A percentile compares a stretch with the other conserved stretches of the same genome.
These are phyloP conservation scores for Basidiobolus meristosporus DNA, from an alignment of 371 early-diverging fungal species.

Conservation along the genomic window DNA sequence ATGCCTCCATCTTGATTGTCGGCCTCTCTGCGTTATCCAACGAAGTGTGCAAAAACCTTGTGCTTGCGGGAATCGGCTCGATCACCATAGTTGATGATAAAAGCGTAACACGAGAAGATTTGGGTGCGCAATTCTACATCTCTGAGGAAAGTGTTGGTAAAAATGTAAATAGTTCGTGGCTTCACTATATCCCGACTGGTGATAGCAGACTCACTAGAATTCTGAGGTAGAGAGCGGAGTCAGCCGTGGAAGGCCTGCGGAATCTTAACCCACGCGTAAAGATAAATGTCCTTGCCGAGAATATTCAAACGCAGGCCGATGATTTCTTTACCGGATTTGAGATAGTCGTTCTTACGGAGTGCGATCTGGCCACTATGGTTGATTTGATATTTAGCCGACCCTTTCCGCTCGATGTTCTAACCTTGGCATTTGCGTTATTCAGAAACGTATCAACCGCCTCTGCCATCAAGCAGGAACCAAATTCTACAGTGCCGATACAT, in stretches of 20 bases:
- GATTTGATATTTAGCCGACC: too few species aligned
- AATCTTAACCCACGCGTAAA: constrained; percentile 56
- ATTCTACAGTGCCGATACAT: constrained; percentile 42
- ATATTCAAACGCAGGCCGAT: constrained; percentile 17
- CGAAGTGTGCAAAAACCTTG: constrained; percentile 81
- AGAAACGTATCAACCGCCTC: too few species aligned
- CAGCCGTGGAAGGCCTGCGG: constrained; percentile 25
- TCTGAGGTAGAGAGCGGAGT: constrained; percentile 29
- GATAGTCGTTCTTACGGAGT: too few species aligned
- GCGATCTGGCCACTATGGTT: too few species aligned
- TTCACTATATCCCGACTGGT: too few species aligned
- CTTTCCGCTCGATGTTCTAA: too few species aligned
- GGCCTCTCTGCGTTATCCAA: constrained; percentile 43
- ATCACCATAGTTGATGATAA: constrained; percentile 45
- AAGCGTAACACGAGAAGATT: constrained; percentile 30
- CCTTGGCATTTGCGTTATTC: too few species aligned
- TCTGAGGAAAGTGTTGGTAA: constrained; percentile 32
- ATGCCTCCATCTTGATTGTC: constrained; percentile 44
- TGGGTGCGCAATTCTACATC: constrained; percentile 71
- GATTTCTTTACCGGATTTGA: too few species aligned
- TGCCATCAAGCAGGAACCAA: too few species aligned
- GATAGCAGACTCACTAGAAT: neutral
- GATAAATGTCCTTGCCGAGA: constrained; percentile 22
- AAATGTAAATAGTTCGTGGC: constrained; percentile 31
- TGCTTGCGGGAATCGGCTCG: constrained; percentile 68